Conservation (phyloP, 768 basidiomycete species). For the Amanita subjunquillea region DNA sequence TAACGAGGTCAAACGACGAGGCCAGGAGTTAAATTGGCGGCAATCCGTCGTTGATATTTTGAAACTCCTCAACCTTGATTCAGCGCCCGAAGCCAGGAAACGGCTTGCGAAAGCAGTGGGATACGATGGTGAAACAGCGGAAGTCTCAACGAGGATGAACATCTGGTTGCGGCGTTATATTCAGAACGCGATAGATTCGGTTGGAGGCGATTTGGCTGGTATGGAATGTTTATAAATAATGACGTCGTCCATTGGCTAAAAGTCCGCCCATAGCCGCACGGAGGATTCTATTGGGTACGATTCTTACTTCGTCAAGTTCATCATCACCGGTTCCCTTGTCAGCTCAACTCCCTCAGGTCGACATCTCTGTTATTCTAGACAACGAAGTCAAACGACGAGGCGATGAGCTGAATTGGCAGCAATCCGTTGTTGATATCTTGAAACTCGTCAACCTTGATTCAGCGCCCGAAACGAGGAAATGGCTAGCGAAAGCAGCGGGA, state of each 20-base stretch:
- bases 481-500: not conserved
- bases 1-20: not conserved
- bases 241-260: not conserved
- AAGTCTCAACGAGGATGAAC: not conserved
- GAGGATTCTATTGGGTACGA: not conserved
- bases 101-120: not conserved
- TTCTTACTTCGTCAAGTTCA: not conserved
- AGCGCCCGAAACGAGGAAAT: not conserved
- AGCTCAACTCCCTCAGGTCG: not conserved
- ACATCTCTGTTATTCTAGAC: not conserved
- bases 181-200: not conserved
- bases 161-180: not conserved
- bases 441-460: conserved; percentile 2
- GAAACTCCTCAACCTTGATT: conserved; percentile 1
- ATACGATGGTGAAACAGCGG: not conserved
- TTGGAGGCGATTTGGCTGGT: not conserved
- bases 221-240: not conserved
- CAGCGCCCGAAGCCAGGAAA: not conserved
- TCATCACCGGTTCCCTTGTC: not conserved
- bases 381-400: not conserved
- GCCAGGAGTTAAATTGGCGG: not conserved
- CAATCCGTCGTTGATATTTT: conserved; percentile 2
- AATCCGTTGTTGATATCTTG: conserved; percentile 3
- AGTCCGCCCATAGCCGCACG: not conserved
- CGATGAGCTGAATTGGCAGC: not conserved